Evolutionary conservation across 345 rosid species (phyloP), one percentile per base, ranked within the genome.

Genomic region (Moricandia moricandioides): DNA sequence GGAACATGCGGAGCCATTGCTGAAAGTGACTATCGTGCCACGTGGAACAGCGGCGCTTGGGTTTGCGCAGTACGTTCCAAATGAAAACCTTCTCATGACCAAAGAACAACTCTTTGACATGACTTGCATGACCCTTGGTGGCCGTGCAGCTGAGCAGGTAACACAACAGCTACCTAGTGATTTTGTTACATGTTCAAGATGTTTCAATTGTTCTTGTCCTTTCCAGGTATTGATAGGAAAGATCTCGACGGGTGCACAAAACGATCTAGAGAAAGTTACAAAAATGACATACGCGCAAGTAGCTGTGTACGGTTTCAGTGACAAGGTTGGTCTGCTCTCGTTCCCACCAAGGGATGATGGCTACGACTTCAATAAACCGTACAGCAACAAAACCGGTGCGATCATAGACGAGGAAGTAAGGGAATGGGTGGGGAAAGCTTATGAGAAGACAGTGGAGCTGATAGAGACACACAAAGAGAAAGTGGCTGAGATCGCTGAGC

Each of bases 51-150:
- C 97, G 0, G 93, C 97, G 1, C 91, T 92, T 18, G 97, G 99
- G 9, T 95, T 95, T 83, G 97, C 99, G 0, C 97, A 92, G 69
- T 95, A 92, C 40, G 99, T 92, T 69, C 96, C 97, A 30, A 95
- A 89, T 37, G 99, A 95, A 75, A 92, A 90, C 83, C 92, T 92
- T 73, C 86, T 92, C 70, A 85, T 89, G 92, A 95, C 99, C 31
- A 92, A 95, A 82, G 97, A 95, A 49, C 99, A 95, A 69, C 92
- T 95, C 61, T 95, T 92, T n/a, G 98, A 95, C 80, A 82, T 92
- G 87, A 92, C 97, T 6, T 95, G 97, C 79, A 87, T 92, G 99
- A 95, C 97, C 51, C 97, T 95, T 7, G 99, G 99, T 13, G 99
- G 99, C 54, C 87, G 97, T 77, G 97, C 99, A 39, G 93, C 97